phyloP scores from a whole-genome alignment of 2,329 filamentous ascomycete species.

The Ascocoryne sarcoides region DNA sequence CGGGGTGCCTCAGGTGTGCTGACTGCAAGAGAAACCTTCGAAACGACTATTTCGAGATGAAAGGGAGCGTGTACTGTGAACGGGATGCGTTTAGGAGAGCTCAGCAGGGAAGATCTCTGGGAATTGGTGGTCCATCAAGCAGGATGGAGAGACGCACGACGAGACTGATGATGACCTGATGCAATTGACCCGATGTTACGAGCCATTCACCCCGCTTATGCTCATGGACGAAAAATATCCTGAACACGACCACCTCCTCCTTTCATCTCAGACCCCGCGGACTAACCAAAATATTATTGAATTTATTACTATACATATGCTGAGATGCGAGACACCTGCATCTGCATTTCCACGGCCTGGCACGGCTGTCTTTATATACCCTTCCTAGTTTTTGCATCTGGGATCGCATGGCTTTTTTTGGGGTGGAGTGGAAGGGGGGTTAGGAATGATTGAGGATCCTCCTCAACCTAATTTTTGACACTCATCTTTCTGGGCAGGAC shows the following conservation, averaged over 20 bases:
- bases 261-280: background rate
- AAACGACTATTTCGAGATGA: constrained; percentile 87
- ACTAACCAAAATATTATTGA: background rate
- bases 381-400: constrained; percentile 11
- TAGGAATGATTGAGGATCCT: too few species aligned
- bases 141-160: constrained; percentile 39
- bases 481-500: too few species aligned
- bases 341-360: constrained; percentile 13
- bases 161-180: constrained; percentile 41
- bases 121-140: constrained; percentile 16
- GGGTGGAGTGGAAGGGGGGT: too few species aligned
- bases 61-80: constrained; percentile 74
- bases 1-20: constrained; percentile 74
- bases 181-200: background rate
- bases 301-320: background rate
- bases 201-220: background rate
- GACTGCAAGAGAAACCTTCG: constrained; percentile 66
- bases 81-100: constrained; percentile 54
- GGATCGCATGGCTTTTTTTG: constrained; percentile 11
- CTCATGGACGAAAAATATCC: background rate
- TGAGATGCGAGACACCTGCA: background rate
- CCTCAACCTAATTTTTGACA: too few species aligned
- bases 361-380: constrained; percentile 15
- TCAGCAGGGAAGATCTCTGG: constrained; percentile 18
- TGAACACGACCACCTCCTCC: background rate